Percentiles rank a stretch among this genome's conserved stretches.
These are phyloP conservation scores for Multifurca ochricompacta DNA, from an alignment of 768 basidiomycete genomes.

Conservation along the genomic window DNA sequence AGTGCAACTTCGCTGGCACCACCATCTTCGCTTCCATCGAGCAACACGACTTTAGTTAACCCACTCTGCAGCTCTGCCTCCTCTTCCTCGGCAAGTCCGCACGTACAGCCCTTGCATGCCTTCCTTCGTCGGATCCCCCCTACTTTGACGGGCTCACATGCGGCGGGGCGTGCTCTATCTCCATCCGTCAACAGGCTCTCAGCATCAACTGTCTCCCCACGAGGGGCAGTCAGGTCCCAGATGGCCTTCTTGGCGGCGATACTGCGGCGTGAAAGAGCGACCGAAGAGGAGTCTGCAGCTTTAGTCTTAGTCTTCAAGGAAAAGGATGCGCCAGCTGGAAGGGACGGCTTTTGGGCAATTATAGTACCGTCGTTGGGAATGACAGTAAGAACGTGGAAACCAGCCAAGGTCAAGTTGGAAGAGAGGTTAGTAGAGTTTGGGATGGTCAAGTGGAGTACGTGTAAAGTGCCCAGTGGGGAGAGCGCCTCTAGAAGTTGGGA, in stretches of 20 bases:
- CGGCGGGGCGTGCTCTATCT: slow-evolving; percentile 72
- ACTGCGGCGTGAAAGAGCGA: slow-evolving; percentile 41
- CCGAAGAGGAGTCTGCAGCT: slow-evolving; percentile 4
- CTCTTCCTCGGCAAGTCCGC: slow-evolving; percentile 92
- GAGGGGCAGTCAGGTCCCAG: slow-evolving; percentile 71
- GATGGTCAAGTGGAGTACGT: slow-evolving; percentile 48
- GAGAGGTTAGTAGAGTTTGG: slow-evolving; percentile 36
- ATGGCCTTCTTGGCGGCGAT: slow-evolving; percentile 79
- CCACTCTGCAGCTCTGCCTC: slow-evolving; percentile 58
- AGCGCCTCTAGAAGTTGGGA: slow-evolving; percentile 53
- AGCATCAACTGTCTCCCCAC: slow-evolving; percentile 70
- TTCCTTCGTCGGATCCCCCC: slow-evolving; percentile 64
- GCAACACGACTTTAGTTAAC: slow-evolving; percentile 52
- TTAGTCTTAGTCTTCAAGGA: slow-evolving; percentile 39
- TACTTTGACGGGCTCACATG: slow-evolving; percentile 56
- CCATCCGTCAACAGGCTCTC: slow-evolving; percentile 76
- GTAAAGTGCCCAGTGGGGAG: slow-evolving; percentile 58
- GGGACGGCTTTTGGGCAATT: slow-evolving; percentile 64
- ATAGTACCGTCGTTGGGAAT: slow-evolving; percentile 36
- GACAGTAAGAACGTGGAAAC: slow-evolving; percentile 51
- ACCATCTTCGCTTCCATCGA: slow-evolving; percentile 57
- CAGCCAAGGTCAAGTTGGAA: slow-evolving; percentile 55
- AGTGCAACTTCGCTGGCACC: slow-evolving; percentile 49
- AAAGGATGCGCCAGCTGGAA: slow-evolving; percentile 33
- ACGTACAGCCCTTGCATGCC: slow-evolving; percentile 95